A percentile compares a stretch with the other conserved stretches of the same genome.
Evolutionary conservation across 768 basidiomycete species (phyloP).

Genomic region (Gymnopilus dilepis): DNA sequence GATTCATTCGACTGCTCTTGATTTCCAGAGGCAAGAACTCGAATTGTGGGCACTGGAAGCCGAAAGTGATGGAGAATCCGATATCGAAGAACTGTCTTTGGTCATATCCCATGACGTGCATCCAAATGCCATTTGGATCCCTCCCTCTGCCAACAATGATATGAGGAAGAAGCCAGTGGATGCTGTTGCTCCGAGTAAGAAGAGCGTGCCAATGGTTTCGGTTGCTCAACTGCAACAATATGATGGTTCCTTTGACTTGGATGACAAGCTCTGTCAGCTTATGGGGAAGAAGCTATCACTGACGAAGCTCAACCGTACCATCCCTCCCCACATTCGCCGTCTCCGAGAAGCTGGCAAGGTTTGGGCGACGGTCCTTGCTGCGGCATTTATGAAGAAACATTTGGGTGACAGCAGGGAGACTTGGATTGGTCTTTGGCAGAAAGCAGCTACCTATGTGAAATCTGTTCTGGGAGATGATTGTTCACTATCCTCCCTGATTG

Average conservation of each 20-base stretch:
- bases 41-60: not conserved
- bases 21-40: not conserved
- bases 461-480: not conserved
- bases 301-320: not conserved
- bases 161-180: not conserved
- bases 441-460: constrained; percentile 11
- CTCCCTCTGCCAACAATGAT: not conserved
- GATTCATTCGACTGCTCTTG: no score
- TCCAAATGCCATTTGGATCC: not conserved
- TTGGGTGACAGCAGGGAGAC: constrained; percentile 10
- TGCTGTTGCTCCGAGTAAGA: not conserved
- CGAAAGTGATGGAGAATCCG: not conserved
- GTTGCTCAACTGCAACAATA: constrained; percentile 9
- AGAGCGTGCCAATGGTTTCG: not conserved
- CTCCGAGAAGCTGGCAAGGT: constrained; percentile 4
- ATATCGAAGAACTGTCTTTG: no score
- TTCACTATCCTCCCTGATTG: constrained; percentile 1
- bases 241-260: constrained; percentile 10
- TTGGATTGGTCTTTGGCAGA: constrained; percentile 16
- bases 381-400: constrained; percentile 7
- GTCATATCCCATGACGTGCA: not conserved
- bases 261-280: constrained; percentile 3
- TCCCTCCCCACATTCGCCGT: not conserved
- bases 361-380: constrained; percentile 12
- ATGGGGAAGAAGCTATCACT: constrained; percentile 6